Base-by-base conservation (phyloP, 768 basidiomycete genomes). In the Pseudohyphozyma bogoriensis region DNA sequence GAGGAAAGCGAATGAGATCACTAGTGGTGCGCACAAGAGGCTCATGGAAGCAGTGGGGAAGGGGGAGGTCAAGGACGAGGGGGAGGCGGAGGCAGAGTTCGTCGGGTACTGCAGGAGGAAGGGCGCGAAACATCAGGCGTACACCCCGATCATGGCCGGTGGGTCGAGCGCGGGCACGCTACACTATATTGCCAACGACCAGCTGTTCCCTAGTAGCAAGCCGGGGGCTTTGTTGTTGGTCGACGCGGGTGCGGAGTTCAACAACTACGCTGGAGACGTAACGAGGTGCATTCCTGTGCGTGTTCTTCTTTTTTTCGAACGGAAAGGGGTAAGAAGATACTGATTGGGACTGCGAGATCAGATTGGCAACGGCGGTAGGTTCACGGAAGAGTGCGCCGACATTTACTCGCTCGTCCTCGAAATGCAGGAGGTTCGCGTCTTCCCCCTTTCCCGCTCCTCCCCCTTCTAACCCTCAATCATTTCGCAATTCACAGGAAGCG, bases 171-270 rank as follows among this genome's bases (percentile, higher is more conserved):
- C 91, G 5, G 85, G 89, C 1, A 95, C 89, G 0, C 77, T 97
- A 6, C 92, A 96, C 70, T 96, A 96, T 74, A 90, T 90, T 69
- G 91, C 89, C 76, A 95, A 93, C 69, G 55, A 60, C 32, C 28
- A 26, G 13, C 40, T 59, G 7, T 71, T 71, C 62, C 67, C 68
- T 10, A 33, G 57, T 26, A n/a, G 46, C 13, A 37, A 58, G 11
- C 42, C 54, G 22, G 60, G 60, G 7, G 45, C 59, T 4, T 64
- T 71, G 10, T 56, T 71, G 24, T 66, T 71, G 31, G 62, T 71
- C 39, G 93, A 97, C 68, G 93, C 93, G 1, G 91, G 92, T 0
- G 92, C 91, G 70, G 93, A 97, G 75, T 92, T 83, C 83, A 71
- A 77, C 22, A 79, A 79, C 68, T 84, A 86, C 64, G 83, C 81